Evolutionary conservation across 2,329 filamentous ascomycete genomes (phyloP), one percentile per base, ranked within the genome.

Genomic region (Helotiales sp.): DNA sequence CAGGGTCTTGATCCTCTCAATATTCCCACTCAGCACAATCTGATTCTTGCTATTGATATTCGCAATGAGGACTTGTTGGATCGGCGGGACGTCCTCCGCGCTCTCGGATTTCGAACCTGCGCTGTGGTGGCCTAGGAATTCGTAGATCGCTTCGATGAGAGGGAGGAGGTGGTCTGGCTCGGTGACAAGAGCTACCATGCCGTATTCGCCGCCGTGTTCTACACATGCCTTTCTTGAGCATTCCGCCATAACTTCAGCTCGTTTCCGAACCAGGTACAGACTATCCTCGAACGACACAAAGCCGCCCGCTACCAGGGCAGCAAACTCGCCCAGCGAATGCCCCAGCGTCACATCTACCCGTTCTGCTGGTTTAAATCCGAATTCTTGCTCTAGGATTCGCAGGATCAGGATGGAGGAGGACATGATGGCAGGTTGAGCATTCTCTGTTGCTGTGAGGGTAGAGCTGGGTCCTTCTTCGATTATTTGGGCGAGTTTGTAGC

Each of bases 31-130:
- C 61, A 98, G 84, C 61, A 97, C 95, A 74, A 98, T 97, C 81
- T 98, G 95, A 77, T 97, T 97, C 82, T 93, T 96, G 78, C 90
- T 93, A 81, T 98, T 98, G 80, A 97, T 89, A 79, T 98, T 97
- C 67, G 93, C 95, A 73, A 98, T 93, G 72, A 91, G 83, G 60
- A 97, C 94, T 79, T 97, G 92, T 76, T 96, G 87, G 63, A 96
- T 93, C 3, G 93, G 88, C 20, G 92, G 91, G 32, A 89, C 80
- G 72, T 91, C 86, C 71, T 89, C 83, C 68, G 85, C 86, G 72
- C 87, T 89, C 77, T 93, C 91, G 63, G 86, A 85, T 75, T 90
- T 91, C 67, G 86, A 83, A 30, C 88, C 89, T n/a, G 86, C 83
- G 68, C 85, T 84, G 58, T 85, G 85, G 72, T 91, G 87, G 17